Conservation (phyloP, 352 stramenopile species). For the Phytophthora foliorum region DNA sequence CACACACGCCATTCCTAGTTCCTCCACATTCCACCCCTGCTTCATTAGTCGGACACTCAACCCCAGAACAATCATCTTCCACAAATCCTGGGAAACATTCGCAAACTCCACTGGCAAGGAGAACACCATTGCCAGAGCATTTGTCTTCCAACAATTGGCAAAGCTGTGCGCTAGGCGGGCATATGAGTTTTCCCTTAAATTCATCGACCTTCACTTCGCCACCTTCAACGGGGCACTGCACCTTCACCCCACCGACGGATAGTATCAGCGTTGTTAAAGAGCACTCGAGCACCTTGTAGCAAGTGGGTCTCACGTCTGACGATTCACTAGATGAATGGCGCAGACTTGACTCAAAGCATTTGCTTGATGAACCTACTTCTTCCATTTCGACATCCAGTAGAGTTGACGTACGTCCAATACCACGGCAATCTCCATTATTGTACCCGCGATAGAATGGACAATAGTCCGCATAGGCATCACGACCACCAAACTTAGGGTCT, state of each 20-base stretch:
- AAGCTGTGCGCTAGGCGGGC: constrained; percentile 53
- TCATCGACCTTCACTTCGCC: constrained; percentile 62
- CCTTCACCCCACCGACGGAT: constrained; percentile 57
- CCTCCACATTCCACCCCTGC: constrained; percentile 56
- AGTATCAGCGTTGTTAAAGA: constrained; percentile 49
- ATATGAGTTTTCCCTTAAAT: constrained; percentile 61
- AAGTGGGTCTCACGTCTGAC: constrained; percentile 48
- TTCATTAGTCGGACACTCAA: constrained; percentile 51
- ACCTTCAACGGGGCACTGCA: constrained; percentile 70
- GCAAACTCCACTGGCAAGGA: constrained; percentile 58
- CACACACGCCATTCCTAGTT: constrained; percentile 51
- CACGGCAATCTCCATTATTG: constrained; percentile 81
- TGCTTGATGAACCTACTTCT: constrained; percentile 55
- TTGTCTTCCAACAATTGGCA: constrained; percentile 78
- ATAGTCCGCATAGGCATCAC: constrained; percentile 80
- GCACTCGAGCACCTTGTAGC: constrained; percentile 71
- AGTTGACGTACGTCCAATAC: constrained; percentile 57
- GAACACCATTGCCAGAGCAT: constrained; percentile 70
- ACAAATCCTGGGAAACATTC: constrained; percentile 66
- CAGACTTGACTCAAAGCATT: constrained; percentile 81
- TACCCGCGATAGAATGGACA: constrained; percentile 84
- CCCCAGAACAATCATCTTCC: constrained; percentile 62
- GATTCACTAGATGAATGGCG: constrained; percentile 51
- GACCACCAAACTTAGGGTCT: constrained; percentile 60
- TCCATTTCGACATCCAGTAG: constrained; percentile 59